These are phyloP conservation scores for Eutrema yunnanense DNA, from an alignment of 345 rosid species.

Conservation along the genomic window DNA sequence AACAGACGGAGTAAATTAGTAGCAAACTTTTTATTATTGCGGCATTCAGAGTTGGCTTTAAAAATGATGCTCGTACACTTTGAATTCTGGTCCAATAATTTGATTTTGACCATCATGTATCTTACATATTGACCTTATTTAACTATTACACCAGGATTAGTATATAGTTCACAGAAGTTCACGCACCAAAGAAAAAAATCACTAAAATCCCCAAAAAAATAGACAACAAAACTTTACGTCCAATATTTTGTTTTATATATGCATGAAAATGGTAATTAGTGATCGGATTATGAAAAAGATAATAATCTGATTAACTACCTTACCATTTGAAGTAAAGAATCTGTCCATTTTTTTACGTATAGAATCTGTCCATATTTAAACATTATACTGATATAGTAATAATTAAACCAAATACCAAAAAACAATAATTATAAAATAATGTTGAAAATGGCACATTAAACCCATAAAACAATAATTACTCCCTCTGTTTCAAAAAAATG, in stretches of 20 bases:
- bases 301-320: too few species aligned
- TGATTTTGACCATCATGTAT: neutral
- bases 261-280: neutral
- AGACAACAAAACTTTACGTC: neutral
- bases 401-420: neutral
- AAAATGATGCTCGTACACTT: neutral
- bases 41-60: too few species aligned
- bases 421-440: neutral
- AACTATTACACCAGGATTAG: neutral
- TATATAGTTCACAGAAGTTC: neutral
- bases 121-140: neutral
- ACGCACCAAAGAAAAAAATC: neutral
- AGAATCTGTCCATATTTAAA: neutral
- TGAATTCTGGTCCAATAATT: constrained; percentile 12
- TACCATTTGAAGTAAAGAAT: neutral
- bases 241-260: neutral
- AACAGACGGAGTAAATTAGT: too few species aligned
- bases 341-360: neutral
- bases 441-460: neutral
- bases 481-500: too few species aligned
- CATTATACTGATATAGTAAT: neutral
- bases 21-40: too few species aligned
- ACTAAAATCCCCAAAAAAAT: neutral
- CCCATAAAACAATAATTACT: too few species aligned
- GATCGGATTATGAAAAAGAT: too few species aligned